A percentile compares a stretch with the other conserved stretches of the same genome.
These are phyloP conservation scores for Schizochytrium sp. DNA, from an alignment of 108 stramenopile species.

Conservation along the genomic window DNA sequence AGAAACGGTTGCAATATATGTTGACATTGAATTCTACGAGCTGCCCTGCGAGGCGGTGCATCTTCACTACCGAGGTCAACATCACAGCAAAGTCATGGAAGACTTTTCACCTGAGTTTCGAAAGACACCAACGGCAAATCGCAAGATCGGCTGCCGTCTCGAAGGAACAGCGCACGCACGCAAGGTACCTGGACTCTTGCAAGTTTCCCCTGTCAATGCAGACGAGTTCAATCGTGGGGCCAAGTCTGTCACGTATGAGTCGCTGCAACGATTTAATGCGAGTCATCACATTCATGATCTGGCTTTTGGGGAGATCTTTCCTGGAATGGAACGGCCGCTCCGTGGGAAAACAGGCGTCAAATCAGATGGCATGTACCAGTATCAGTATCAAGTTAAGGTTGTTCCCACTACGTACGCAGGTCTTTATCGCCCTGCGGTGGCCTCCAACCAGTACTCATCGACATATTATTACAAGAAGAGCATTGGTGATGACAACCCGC, in stretches of 20 bases:
- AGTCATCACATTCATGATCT: neutral
- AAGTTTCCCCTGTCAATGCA: neutral
- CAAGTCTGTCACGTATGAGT: neutral
- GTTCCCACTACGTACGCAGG: neutral
- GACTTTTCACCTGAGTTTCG: neutral
- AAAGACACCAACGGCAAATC: neutral
- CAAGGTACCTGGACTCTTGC: neutral
- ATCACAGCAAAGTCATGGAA: neutral
- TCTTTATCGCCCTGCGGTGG: neutral
- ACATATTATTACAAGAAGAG: neutral
- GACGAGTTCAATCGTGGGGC: neutral
- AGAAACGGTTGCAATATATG: neutral
- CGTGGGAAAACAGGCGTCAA: neutral
- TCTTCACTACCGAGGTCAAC: neutral
- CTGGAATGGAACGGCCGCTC: neutral
- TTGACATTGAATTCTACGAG: neutral
- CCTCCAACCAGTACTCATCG: conserved; percentile 2
- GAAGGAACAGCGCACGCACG: neutral
- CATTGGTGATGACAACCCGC: neutral
- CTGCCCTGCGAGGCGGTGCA: neutral
- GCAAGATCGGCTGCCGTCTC: neutral
- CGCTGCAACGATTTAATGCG: neutral
- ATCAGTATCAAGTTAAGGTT: neutral
- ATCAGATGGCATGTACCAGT: conserved; percentile 1
- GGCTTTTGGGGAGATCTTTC: neutral